Percentiles rank a stretch among this genome's conserved stretches.
These are phyloP conservation scores for Stagonosporopsis chrysanthemi DNA, from an alignment of 2,329 filamentous ascomycete genomes.

Conservation along the genomic window DNA sequence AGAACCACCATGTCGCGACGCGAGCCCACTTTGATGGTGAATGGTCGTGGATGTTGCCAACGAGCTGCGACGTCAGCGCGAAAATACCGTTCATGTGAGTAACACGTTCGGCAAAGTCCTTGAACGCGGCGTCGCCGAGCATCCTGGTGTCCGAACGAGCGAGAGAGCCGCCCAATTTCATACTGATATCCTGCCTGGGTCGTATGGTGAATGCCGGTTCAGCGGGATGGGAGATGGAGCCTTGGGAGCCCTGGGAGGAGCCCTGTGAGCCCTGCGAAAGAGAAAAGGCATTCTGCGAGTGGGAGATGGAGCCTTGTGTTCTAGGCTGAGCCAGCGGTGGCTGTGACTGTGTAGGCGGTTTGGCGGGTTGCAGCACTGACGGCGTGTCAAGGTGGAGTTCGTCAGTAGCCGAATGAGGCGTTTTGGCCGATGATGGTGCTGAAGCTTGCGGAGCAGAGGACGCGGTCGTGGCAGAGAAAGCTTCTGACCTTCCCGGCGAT, in stretches of 20 bases:
- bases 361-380: slow-evolving; percentile 6
- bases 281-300: background rate
- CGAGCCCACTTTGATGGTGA: slow-evolving; percentile 73
- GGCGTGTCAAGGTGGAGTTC: slow-evolving; percentile 35
- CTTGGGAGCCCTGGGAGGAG: no score
- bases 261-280: slow-evolving; percentile 3
- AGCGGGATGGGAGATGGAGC: slow-evolving; percentile 12
- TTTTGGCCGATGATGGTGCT: slow-evolving; percentile 21
- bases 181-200: slow-evolving; percentile 28
- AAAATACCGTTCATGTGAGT: slow-evolving; percentile 79
- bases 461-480: slow-evolving; percentile 26
- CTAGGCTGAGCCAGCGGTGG: slow-evolving; percentile 5
- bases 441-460: slow-evolving; percentile 27
- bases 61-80: slow-evolving; percentile 76
- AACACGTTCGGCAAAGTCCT: slow-evolving; percentile 74
- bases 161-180: slow-evolving; percentile 24
- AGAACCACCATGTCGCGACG: slow-evolving; percentile 86
- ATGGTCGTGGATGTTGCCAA: slow-evolving; percentile 70
- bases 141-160: slow-evolving; percentile 44
- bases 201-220: slow-evolving; percentile 23
- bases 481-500: slow-evolving; percentile 34
- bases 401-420: slow-evolving; percentile 15
- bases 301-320: slow-evolving; percentile 15
- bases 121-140: slow-evolving; percentile 60
- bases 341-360: slow-evolving; percentile 7